Base-by-base conservation (phyloP, 164 flowering plant genomes). In the Tetracentron sinense region DNA sequence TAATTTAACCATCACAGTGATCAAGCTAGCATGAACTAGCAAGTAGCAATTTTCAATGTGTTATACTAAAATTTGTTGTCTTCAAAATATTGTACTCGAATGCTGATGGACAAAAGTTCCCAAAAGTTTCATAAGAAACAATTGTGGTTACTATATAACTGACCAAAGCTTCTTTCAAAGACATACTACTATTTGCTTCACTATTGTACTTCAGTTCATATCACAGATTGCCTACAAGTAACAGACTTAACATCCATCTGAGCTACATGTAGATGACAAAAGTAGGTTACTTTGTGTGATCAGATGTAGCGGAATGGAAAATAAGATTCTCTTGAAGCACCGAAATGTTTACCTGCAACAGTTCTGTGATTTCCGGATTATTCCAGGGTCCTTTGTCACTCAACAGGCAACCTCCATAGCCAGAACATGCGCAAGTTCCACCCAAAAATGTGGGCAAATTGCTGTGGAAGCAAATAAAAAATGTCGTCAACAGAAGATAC, bases 351-450 rank as follows among this genome's bases (percentile, higher is more conserved):
- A 81, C 90, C 81, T 78, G 74, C 69, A 87, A 64, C 53, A 79
- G 56, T 31, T 75, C 76, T 46, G 33, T 54, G 23, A 82, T 77
- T 71, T 84, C 85, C 56, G 87, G 83, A 72, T 85, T 72, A 29
- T 78, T 87, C 96, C 96, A 87, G 17, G 96, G 96, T 54, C 93
- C 96, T 62, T 75, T 85, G 57, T 90, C 93, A 60, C 80, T 78
- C 16, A 72, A 56, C 12, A 87, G 73, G 78, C 96, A 90, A 56
- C 91, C 96, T 0, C 86, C 93, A 61, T 69, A 65, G n/a, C 81
- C 87, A 68, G 77, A 60, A 70, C 93, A 90, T 10, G 79, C 77
- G 77, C 96, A 90, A 26, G 70, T 76, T 65, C 96, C 96, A 50
- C 91, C 90, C 42, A 90, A 75, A 72, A 83, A 87, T 58, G 44